Evolutionary conservation across 352 stramenopile species (phyloP), one percentile per base, ranked within the genome.

Genomic region (Globisporangium cylindrosporum): DNA sequence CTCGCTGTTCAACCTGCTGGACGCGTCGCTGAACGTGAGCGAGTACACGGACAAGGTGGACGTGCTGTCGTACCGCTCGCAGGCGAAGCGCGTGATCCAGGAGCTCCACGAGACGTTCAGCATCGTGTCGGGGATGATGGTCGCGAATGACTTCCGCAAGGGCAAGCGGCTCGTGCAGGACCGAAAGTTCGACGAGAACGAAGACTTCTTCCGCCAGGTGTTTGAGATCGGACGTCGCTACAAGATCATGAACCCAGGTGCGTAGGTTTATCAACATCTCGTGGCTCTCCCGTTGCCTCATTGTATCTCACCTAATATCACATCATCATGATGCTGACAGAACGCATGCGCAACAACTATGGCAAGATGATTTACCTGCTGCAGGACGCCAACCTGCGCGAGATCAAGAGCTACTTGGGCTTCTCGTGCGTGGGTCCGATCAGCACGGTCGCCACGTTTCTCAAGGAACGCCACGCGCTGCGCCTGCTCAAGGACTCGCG

Each of bases 1-100:
- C 36, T 71, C 76, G 55, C 75, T 95, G 12, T 86, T 97, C 41
- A 88, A 83, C 34, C 65, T 95, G 62, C 77, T 97, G 58, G 84
- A 96, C 62, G 81, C 83, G 22, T 82, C 89, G 34, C 77, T 97
- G 29, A 91, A 93, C 59, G 84, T 91, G 64, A 89, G 81, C 62
- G 93, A 98, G 76, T 98, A 98, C 79, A 98, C 94, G 55, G 94
- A 98, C 80, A 94, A 96, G 54, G 89, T 98, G 43, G 92, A 98
- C 74, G 82, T 95, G 61, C 68, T 94, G 54, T 87, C 77, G 49
- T 89, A 88, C 60, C 79, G 73, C 57, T 88, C 78, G 64, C 88
- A 88, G 15, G 78, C 81, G 14, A 93, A 91, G 71, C 85, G 84
- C 54, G 87, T 97, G 25, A 70, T 91, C 46, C 72, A 81, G 36